Evolutionary conservation across 768 basidiomycete genomes (phyloP), one percentile per base, ranked within the genome.

Genomic region (Trichaptum fuscoviolaceum): DNA sequence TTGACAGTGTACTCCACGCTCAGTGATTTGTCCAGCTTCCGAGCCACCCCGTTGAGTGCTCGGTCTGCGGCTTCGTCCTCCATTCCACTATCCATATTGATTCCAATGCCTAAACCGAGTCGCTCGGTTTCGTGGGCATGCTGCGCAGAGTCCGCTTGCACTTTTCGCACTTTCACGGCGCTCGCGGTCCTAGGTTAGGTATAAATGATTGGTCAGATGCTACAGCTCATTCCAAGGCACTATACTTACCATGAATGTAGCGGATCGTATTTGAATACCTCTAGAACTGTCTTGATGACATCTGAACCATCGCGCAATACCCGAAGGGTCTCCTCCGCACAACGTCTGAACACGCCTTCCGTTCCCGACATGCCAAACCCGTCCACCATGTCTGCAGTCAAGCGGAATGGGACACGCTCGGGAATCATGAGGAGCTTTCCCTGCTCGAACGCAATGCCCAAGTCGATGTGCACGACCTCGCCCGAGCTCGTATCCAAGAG

Each of bases 381-480:
- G 75, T 99, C 96, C 20, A 99, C 86, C 73, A 99, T 88, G 74
- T 99, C 95, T 52, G 86, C 83, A 0, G 97, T 99, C 81, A 99
- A 85, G 24, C 96, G 88, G 84, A 99, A 99, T 0, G 96, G 97
- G 0, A 99, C 94, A 25, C 83, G 84, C 75, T 99, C 96, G 0
- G 96, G 94, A 26, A 95, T 81, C 0, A 77, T 79, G 1, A 99
- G 81, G 7, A 85, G 78, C 72, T 90, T 91, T 3, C 96, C 96
- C 93, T 94, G 93, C 67, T 97, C 97, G 76, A 99, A 99, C 0
- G 95, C 95, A 67, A 99, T 95, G 0, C 96, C 96, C 0, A 99
- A 81, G 76, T 99, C 96, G 64, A 99, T 99, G 74, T 97, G 95
- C 7, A 99, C 88, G 59, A 96, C 82, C 73, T 99, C 94, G 18